Percentiles rank a stretch among this genome's conserved stretches.
Conservation (phyloP, 768 basidiomycete genomes). For the Amanita rubescens region DNA sequence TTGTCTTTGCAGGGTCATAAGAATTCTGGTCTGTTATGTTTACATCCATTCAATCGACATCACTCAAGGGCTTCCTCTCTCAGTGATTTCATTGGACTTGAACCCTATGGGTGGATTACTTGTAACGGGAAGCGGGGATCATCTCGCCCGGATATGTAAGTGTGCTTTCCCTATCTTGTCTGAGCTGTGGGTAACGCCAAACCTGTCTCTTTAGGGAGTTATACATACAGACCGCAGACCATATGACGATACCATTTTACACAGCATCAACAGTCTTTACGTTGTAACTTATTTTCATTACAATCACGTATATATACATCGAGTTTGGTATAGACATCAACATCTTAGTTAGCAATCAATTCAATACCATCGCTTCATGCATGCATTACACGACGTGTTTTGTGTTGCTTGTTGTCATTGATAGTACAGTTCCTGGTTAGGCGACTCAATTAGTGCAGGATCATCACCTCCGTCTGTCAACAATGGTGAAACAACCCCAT, state of each 20-base stretch:
- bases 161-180: neutral
- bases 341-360: neutral
- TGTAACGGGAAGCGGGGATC: slow-evolving; percentile 36
- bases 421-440: no score
- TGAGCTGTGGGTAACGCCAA: neutral
- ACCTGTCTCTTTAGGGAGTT: neutral
- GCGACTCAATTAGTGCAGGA: no score
- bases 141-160: slow-evolving; percentile 36
- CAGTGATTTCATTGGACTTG: slow-evolving; percentile 34
- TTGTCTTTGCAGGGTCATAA: slow-evolving; percentile 72
- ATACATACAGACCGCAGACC: neutral
- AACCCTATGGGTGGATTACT: slow-evolving; percentile 27
- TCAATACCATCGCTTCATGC: no score
- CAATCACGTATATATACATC: neutral
- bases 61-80: neutral
- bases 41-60: neutral
- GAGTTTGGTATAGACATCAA: neutral
- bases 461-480: no score
- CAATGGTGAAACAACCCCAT: no score
- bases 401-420: no score
- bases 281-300: slow-evolving; percentile 1
- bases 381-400: no score
- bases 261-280: neutral
- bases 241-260: neutral
- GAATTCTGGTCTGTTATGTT: slow-evolving; percentile 32